A percentile compares a stretch with the other conserved stretches of the same genome.
Conservation (phyloP, 2,329 filamentous ascomycete species). For the Verticillium albo-atrum region DNA sequence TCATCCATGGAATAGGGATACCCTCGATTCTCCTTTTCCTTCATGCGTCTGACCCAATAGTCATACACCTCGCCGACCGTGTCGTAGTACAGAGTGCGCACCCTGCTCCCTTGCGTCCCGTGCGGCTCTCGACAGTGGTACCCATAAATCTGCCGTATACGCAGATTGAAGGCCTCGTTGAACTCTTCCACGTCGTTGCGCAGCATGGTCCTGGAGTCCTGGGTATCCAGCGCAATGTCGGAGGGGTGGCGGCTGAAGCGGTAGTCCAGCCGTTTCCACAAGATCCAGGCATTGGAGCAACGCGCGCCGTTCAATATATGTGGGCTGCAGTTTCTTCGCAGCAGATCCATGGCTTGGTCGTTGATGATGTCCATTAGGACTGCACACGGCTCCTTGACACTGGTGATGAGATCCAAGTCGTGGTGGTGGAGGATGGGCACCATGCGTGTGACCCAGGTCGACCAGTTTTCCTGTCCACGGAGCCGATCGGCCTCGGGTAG, state of each 20-base stretch:
- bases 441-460: not conserved
- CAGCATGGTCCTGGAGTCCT: not conserved
- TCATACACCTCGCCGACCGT: not conserved
- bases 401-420: not conserved
- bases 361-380: not conserved
- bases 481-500: not conserved
- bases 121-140: not conserved
- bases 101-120: not conserved
- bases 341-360: not conserved
- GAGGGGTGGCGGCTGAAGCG: not conserved
- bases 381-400: not conserved
- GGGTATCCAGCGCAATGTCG: not conserved
- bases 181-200: not conserved
- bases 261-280: not conserved
- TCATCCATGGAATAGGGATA: not conserved
- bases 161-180: not conserved
- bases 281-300: not conserved
- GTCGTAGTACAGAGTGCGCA: not conserved
- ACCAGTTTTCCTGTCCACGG: not conserved
- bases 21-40: not conserved
- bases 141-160: not conserved
- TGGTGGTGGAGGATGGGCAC: not conserved
- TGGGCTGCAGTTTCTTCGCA: not conserved
- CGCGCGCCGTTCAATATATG: not conserved
- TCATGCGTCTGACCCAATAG: not conserved